Conservation (phyloP, 495 filamentous ascomycete genomes). For the Xylaria acuta region DNA sequence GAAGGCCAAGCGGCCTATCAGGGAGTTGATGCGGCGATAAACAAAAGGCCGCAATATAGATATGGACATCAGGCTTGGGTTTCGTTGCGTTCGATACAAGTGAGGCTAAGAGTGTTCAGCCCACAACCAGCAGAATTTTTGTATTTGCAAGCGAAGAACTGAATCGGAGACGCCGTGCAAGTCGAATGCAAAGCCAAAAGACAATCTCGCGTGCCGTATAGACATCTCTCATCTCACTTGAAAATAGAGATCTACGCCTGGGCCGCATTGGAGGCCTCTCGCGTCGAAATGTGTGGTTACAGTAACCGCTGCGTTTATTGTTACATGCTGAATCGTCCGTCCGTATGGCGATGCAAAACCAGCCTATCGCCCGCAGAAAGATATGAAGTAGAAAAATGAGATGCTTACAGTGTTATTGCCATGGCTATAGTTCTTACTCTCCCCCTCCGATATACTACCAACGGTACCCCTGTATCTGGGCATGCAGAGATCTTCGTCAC, state of each 20-base stretch:
- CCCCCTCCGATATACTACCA: neutral
- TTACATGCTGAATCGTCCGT: neutral
- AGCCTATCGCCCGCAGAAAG: neutral
- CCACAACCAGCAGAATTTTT: neutral
- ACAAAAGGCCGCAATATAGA: constrained; percentile 8
- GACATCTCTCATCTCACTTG: constrained; percentile 1
- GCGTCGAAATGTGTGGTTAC: neutral
- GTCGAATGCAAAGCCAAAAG: neutral
- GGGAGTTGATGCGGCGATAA: constrained; percentile 12
- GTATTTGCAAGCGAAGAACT: neutral
- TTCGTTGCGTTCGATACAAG: neutral
- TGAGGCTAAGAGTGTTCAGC: constrained; percentile 2
- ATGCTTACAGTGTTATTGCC: neutral
- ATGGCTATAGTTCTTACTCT: neutral
- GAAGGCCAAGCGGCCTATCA: constrained; percentile 1
- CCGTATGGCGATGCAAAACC: neutral
- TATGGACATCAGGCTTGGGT: neutral
- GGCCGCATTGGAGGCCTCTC: neutral
- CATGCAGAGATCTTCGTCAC: constrained; percentile 22
- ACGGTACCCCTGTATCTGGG: constrained; percentile 20
- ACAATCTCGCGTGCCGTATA: neutral
- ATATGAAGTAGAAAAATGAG: neutral
- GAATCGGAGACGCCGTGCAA: neutral
- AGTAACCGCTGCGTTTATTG: neutral
- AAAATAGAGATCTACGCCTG: neutral